Base-by-base conservation (phyloP, 768 basidiomycete genomes). In the Suillus americanus region DNA sequence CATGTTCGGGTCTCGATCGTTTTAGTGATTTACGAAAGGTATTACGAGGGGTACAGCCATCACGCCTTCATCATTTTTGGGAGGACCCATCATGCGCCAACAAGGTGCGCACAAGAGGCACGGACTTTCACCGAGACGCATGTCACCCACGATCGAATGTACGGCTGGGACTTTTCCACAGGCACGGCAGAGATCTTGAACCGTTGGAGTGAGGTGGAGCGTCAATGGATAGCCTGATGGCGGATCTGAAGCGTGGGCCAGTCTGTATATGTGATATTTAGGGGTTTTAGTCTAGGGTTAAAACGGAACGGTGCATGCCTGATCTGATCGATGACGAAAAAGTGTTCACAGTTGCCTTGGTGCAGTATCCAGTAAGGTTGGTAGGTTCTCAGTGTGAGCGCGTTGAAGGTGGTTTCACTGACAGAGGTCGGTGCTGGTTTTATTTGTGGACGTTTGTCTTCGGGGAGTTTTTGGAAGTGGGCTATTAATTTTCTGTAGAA, bases 361-460 rank as follows among this genome's bases (percentile, higher is more conserved):
- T 95, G 93, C 20, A 94, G 78, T 62, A 94, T 77, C 87, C 90
- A 92, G 68, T 95, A 94, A 0, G 94, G 94, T 69, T 89, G 82
- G 68, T 91, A 84, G 43, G 92, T 73, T 38, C 88, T 83, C 25
- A 94, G 74, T 4, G 80, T 76, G 28, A 94, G 81, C 1, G 86
- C 82, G 1, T 79, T 74, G 46, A 94, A 77, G 10, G 72, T 62
- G 9, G 85, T 85, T 62, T 86, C 80, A 61, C 77, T 71, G 71
- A 89, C 79, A 4, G 82, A 69, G 10, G 75, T 79, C 4, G 78
- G 61, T 16, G 79, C 83, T 69, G 80, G 83, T 62, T 64, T 74
- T 20, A 82, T 74, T 28, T 53, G 61, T 50, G 54, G 65, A 45
- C 69, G 72, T 64, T 71, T 77, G 74, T 66, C 77, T 75, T 74